A percentile compares a stretch with the other conserved stretches of the same genome.
phyloP scores from a whole-genome alignment of 345 rosid genomes.

The Tarenaya hassleriana region DNA sequence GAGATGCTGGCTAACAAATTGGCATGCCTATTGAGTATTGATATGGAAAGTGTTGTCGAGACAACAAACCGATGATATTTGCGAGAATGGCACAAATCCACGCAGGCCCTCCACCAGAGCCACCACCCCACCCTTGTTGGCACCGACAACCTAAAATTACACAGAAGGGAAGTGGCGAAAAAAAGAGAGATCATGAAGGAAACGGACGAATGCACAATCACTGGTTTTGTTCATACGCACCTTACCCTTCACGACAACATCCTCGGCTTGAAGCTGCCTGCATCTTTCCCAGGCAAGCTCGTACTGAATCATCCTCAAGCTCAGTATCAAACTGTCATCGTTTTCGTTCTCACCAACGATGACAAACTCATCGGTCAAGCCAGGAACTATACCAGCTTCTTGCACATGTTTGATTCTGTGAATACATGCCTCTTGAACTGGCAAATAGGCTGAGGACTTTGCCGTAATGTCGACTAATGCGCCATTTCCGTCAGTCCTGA shows the following conservation, averaged over 20 bases:
- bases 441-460: constrained; percentile 77
- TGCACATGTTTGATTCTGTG: constrained; percentile 61
- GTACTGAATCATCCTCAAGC: constrained; percentile 63
- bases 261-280: constrained; percentile 96
- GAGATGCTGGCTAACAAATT: background rate
- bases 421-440: constrained; percentile 76
- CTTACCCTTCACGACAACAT: constrained; percentile 84
- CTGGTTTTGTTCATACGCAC: constrained; percentile 44
- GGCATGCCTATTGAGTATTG: background rate
- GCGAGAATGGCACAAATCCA: constrained; percentile 95
- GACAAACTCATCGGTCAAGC: constrained; percentile 71
- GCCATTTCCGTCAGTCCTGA: constrained; percentile 59
- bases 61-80: constrained; percentile 67
- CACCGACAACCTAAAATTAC: constrained; percentile 58
- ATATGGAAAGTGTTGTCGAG: background rate
- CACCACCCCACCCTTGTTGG: constrained; percentile 91
- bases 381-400: constrained; percentile 86
- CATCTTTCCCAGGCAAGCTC: constrained; percentile 97
- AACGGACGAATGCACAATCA: background rate
- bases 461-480: constrained; percentile 84
- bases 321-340: constrained; percentile 79
- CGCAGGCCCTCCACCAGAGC: constrained; percentile 77
- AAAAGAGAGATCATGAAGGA: constrained; percentile 8
- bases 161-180: background rate
- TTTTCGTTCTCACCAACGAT: constrained; percentile 73